These are phyloP conservation scores for Xylaria cubensis DNA, from an alignment of 495 filamentous ascomycete genomes.

Conservation along the genomic window DNA sequence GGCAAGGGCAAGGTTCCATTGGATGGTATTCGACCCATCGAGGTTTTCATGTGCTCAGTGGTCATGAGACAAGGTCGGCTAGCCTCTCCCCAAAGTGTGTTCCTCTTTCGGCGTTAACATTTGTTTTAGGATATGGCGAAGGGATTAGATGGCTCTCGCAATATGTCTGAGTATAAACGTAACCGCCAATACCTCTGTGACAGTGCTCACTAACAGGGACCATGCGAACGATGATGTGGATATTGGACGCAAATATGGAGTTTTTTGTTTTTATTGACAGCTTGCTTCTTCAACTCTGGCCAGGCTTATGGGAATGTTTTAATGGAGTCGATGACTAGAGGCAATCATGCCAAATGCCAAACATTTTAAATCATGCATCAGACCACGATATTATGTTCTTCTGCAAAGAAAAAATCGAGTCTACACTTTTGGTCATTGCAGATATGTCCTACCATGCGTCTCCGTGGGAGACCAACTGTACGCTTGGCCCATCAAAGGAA, in stretches of 20 bases:
- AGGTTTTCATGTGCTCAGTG: constrained; percentile 99
- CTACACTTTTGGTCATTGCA: not conserved
- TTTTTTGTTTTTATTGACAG: constrained; percentile 36
- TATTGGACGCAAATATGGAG: constrained; percentile 27
- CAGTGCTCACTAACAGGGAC: not conserved
- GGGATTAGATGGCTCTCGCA: constrained; percentile 81
- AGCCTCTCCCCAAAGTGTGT: constrained; percentile 1
- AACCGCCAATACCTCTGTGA: constrained; percentile 5
- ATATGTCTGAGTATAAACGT: constrained; percentile 63
- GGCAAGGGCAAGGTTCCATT: constrained; percentile 97
- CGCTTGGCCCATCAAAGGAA: not conserved
- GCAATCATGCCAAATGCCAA: constrained; percentile 40
- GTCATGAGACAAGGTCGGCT: constrained; percentile 91
- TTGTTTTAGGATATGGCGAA: constrained; percentile 67
- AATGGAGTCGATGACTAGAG: constrained; percentile 46
- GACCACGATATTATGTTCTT: not conserved
- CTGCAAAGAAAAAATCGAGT: not conserved
- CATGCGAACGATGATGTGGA: constrained; percentile 21
- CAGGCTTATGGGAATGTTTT: constrained; percentile 43
- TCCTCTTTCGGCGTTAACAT: constrained; percentile 29
- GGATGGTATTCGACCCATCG: constrained; percentile 93
- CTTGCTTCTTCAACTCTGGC: constrained; percentile 37
- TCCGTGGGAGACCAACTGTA: not conserved
- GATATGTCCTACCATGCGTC: not conserved
- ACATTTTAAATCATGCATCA: constrained; percentile 7